Evolutionary conservation across 495 filamentous ascomycete genomes (phyloP).

Genomic region (Schizothecium vesticola): DNA sequence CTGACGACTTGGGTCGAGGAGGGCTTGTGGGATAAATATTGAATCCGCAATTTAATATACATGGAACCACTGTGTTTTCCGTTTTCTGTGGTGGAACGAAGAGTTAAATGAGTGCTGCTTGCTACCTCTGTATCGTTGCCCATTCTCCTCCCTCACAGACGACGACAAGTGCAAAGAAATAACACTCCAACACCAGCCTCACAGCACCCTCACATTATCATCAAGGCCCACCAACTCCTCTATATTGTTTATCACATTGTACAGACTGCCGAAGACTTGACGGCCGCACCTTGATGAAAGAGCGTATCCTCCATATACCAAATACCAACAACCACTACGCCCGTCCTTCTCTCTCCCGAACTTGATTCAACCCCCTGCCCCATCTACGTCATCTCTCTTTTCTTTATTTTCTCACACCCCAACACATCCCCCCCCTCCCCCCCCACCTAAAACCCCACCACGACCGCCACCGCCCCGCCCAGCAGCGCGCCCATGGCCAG

Average conservation of each 20-base stretch:
- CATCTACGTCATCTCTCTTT: neutral
- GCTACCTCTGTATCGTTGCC: neutral
- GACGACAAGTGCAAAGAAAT: neutral
- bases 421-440: too few relatives aligned
- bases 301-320: neutral
- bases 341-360: neutral
- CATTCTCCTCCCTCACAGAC: neutral
- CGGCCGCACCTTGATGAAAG: neutral
- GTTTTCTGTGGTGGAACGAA: neutral
- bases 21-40: too few relatives aligned
- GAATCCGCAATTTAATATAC: too few relatives aligned
- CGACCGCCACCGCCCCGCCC: constrained; percentile 28
- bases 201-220: neutral
- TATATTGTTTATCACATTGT: neutral
- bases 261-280: neutral
- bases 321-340: neutral
- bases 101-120: neutral
- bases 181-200: neutral
- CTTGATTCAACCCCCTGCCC: neutral
- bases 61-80: too few relatives aligned
- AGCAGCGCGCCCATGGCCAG: constrained; percentile 34
- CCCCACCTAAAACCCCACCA: constrained; percentile 23
- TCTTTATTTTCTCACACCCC: neutral
- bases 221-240: neutral
- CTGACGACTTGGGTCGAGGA: neutral